phyloP scores from a whole-genome alignment of 2,329 filamentous ascomycete species.

The Cladosporium phlei region DNA sequence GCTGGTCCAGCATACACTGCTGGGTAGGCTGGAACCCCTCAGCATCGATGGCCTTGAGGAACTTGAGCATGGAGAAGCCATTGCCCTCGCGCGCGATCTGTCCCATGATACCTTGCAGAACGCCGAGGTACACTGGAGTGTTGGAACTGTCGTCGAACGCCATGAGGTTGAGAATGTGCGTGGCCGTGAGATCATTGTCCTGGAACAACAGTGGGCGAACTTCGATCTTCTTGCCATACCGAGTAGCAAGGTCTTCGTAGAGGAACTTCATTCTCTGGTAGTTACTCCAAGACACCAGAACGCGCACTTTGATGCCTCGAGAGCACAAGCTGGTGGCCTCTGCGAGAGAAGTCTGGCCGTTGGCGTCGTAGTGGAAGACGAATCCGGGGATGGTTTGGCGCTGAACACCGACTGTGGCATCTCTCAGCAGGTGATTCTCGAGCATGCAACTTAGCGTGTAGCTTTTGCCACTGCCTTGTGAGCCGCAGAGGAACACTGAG shows the following conservation, averaged over 20 bases:
- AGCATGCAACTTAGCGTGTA: constrained; percentile 57
- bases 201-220: constrained; percentile 46
- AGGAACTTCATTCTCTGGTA: constrained; percentile 37
- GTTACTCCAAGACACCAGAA: constrained; percentile 51
- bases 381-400: constrained; percentile 54
- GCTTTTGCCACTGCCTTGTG: constrained; percentile 59
- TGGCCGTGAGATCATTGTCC: constrained; percentile 47
- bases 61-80: constrained; percentile 37
- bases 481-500: constrained; percentile 59
- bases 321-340: constrained; percentile 55
- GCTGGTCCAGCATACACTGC: constrained; percentile 53
- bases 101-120: constrained; percentile 53
- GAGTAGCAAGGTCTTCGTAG: constrained; percentile 38
- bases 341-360: constrained; percentile 45
- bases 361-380: constrained; percentile 55
- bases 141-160: constrained; percentile 39
- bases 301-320: constrained; percentile 42
- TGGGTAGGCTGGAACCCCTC: constrained; percentile 39
- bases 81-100: constrained; percentile 39
- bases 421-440: constrained; percentile 53
- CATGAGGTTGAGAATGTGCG: constrained; percentile 54
- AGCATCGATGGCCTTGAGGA: constrained; percentile 34
- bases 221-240: constrained; percentile 37
- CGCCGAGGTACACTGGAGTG: constrained; percentile 53
- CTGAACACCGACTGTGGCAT: constrained; percentile 39